A percentile compares a stretch with the other conserved stretches of the same genome.
Evolutionary conservation across 2,329 filamentous ascomycete species (phyloP).

Genomic region (Furcasterigmium furcatum): DNA sequence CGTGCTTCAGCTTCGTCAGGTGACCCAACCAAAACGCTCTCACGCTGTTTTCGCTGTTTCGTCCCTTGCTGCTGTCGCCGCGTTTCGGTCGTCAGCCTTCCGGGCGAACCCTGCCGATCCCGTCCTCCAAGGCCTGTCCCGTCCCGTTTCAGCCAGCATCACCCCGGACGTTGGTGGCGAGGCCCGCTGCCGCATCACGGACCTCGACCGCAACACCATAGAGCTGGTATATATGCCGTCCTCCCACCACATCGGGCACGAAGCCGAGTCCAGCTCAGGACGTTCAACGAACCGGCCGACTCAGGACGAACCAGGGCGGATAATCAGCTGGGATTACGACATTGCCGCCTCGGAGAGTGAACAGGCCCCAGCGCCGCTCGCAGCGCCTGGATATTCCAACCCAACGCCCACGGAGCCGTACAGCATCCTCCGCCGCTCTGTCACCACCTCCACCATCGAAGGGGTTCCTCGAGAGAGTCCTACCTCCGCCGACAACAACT

Average conservation of each 20-base stretch:
- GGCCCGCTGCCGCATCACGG: constrained; percentile 58
- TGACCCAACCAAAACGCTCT: constrained; percentile 33
- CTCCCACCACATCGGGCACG: constrained; percentile 12
- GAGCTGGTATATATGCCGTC: constrained; percentile 64
- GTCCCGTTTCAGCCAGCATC: constrained; percentile 32
- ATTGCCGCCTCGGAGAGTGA: constrained; percentile 24
- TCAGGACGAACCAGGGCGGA: constrained; percentile 35
- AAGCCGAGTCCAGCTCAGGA: neutral
- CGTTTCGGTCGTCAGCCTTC: constrained; percentile 69
- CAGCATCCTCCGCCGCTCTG: constrained; percentile 23
- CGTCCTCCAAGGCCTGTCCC: constrained; percentile 31
- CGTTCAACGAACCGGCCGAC: constrained; percentile 11
- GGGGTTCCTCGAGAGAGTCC: constrained; percentile 10
- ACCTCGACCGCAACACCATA: constrained; percentile 81
- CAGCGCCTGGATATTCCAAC: no score
- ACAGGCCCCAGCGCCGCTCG: neutral
- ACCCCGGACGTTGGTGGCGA: constrained; percentile 21
- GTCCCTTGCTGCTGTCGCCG: constrained; percentile 61
- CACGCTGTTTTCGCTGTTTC: constrained; percentile 66
- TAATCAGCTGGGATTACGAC: constrained; percentile 48
- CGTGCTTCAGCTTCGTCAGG: constrained; percentile 43
- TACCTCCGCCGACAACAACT: constrained; percentile 26
- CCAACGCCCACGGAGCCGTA: constrained; percentile 16
- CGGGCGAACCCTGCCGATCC: constrained; percentile 45
- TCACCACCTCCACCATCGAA: constrained; percentile 30